Evolutionary conservation across 164 flowering plant species (phyloP).

Genomic region (Stephania japonica): DNA sequence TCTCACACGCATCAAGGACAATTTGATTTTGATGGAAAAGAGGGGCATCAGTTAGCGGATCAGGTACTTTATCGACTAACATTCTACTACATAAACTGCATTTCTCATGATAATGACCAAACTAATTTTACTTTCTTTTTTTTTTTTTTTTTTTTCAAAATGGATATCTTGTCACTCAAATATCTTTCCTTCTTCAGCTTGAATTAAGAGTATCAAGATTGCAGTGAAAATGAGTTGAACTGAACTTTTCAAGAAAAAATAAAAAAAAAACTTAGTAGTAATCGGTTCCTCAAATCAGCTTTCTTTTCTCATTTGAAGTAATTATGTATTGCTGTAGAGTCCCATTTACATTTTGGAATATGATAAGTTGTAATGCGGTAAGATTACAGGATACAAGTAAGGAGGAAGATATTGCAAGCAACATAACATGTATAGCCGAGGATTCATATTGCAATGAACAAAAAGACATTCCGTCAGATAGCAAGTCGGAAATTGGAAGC

Average conservation of each 20-base stretch:
- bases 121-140: background rate
- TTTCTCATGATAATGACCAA: background rate
- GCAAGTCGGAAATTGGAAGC: conserved; percentile 35
- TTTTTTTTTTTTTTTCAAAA: background rate
- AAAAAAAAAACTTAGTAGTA: background rate
- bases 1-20: conserved; percentile 9
- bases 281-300: background rate
- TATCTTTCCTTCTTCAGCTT: background rate
- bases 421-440: conserved; percentile 13
- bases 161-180: background rate
- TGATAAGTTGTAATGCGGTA: background rate
- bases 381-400: conserved; percentile 26
- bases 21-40: conserved; percentile 10
- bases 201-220: background rate
- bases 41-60: conserved; percentile 17
- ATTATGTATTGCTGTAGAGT: background rate
- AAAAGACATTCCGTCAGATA: conserved; percentile 18
- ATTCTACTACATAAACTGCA: background rate
- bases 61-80: conserved; percentile 27
- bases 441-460: conserved; percentile 17
- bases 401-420: conserved; percentile 12
- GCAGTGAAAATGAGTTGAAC: too few species aligned
- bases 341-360: conserved; percentile 1
- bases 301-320: background rate
- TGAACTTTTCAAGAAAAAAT: too few species aligned